phyloP scores from a whole-genome alignment of 1,284 basidiomycete species.

The Nidula niveotomentosa region DNA sequence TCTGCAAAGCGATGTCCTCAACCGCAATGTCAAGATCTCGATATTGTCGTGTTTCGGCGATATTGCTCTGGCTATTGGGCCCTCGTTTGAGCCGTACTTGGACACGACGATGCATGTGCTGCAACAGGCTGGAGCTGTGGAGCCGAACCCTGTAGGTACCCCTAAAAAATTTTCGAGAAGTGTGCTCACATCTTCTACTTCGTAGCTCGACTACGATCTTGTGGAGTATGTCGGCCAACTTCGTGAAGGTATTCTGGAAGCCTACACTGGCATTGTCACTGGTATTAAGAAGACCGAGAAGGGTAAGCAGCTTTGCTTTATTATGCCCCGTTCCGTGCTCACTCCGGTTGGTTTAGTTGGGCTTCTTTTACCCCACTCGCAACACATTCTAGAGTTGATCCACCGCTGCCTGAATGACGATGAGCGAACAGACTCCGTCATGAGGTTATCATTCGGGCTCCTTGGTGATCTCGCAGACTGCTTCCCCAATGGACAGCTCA shows the following conservation, averaged over 20 bases:
- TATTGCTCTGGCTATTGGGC: slow-evolving; percentile 91
- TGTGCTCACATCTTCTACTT: slow-evolving; percentile 8
- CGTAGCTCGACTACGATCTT: slow-evolving; percentile 83
- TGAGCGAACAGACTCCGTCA: slow-evolving; percentile 79
- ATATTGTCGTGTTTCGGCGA: slow-evolving; percentile 97
- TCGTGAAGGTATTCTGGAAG: slow-evolving; percentile 95
- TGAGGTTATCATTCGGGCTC: slow-evolving; percentile 79
- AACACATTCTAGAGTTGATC: slow-evolving; percentile 81
- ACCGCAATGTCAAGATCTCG: slow-evolving; percentile 95
- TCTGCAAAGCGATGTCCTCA: slow-evolving; percentile 87
- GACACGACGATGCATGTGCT: slow-evolving; percentile 91
- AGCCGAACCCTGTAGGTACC: slow-evolving; percentile 76
- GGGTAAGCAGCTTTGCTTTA: slow-evolving; percentile 39
- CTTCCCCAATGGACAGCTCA: slow-evolving; percentile 81
- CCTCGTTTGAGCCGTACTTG: slow-evolving; percentile 87
- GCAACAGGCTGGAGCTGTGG: slow-evolving; percentile 85
- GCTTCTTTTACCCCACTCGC: slow-evolving; percentile 75
- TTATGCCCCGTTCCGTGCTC: too few relatives aligned
- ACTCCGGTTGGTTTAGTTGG: slow-evolving; percentile 36
- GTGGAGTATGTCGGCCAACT: slow-evolving; percentile 92
- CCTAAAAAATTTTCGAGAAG: too few relatives aligned
- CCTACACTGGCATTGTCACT: slow-evolving; percentile 93
- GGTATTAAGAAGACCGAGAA: slow-evolving; percentile 86
- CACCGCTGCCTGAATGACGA: slow-evolving; percentile 82
- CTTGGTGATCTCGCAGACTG: slow-evolving; percentile 93